Base-by-base conservation (phyloP, 1,284 basidiomycete genomes). In the Trichosporon sp. region DNA sequence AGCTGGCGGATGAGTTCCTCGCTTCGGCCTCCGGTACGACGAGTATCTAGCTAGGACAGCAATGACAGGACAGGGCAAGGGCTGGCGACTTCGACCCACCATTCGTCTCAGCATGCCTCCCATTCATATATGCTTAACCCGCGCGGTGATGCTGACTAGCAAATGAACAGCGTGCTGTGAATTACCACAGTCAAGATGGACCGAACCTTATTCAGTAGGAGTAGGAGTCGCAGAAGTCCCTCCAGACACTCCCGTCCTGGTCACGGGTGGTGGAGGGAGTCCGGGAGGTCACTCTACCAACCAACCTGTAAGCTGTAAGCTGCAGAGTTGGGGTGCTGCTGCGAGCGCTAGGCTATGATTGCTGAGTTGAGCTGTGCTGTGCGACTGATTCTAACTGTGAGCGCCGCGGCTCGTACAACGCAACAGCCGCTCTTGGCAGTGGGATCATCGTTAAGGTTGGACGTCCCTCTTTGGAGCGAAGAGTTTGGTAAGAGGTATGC, bases 91-190 rank as follows among this genome's bases (percentile, higher is more conserved):
- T 16, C 25, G 49, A 29, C 49, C 49, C 49, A 54, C 49, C 49
- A 27, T 27, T 29, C 34, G 49, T 29, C 49, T 54, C 31, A 29
- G 25, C 27, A 29, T 29, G 49, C 49, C 10, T 27, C 49, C 49
- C 27, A 54, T 54, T 54, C 49, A 54, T 54, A 54, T 54, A 54
- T 54, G 49, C 49, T 54, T 54, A 54, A 54, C 49, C 25, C 25
- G 49, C 49, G 25, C 49, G 49, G 25, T 11, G 49, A 27, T 29
- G 49, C 19, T 54, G 49, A 31, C 49, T 27, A 54, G 25, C 49
- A 54, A 54, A 54, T 54, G 27, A 27, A n/a, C 49, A 29, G 49
- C 49, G 10, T 16, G 14, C 25, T 29, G 49, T 54, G 49, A 54
- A 54, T 29, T 54, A n/a, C 49, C n/a, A 31, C 25, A 8, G 27